These are phyloP conservation scores for Tuber indicum DNA, from an alignment of 495 filamentous ascomycete genomes.

Conservation along the genomic window DNA sequence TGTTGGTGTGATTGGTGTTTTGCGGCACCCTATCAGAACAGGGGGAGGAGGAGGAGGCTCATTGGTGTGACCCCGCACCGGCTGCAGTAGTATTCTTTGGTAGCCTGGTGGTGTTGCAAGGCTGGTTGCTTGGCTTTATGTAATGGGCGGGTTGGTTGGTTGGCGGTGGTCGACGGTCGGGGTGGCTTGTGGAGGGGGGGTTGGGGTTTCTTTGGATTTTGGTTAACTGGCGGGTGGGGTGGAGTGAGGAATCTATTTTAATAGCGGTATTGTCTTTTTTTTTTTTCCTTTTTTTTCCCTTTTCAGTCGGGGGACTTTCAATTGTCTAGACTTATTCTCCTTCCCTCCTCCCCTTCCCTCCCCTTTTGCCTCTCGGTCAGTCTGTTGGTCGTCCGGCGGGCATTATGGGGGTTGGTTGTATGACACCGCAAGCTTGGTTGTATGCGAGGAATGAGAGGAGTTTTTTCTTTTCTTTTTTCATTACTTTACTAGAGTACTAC, in stretches of 20 bases:
- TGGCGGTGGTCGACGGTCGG: background rate
- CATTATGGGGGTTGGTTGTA: background rate
- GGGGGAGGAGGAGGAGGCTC: background rate
- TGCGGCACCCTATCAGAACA: background rate
- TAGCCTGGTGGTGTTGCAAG: background rate
- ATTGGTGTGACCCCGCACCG: background rate
- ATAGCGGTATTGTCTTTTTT: no score
- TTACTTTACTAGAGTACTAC: background rate
- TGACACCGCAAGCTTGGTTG: no score
- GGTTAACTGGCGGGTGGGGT: background rate
- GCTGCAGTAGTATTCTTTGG: background rate
- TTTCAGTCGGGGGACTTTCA: background rate
- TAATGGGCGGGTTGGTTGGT: background rate
- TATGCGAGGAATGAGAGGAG: background rate
- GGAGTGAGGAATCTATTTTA: background rate
- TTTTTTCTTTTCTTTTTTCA: background rate
- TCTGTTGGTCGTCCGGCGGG: background rate
- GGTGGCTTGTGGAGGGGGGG: background rate
- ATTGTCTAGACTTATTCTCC: background rate
- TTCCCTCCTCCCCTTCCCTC: no score
- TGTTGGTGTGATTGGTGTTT: background rate
- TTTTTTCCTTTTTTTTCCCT: background rate
- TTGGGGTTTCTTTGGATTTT: background rate
- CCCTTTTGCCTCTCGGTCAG: background rate
- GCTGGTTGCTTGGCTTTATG: background rate